Base-by-base conservation (phyloP, 495 filamentous ascomycete genomes). In the Evansstolkia leycettana region DNA sequence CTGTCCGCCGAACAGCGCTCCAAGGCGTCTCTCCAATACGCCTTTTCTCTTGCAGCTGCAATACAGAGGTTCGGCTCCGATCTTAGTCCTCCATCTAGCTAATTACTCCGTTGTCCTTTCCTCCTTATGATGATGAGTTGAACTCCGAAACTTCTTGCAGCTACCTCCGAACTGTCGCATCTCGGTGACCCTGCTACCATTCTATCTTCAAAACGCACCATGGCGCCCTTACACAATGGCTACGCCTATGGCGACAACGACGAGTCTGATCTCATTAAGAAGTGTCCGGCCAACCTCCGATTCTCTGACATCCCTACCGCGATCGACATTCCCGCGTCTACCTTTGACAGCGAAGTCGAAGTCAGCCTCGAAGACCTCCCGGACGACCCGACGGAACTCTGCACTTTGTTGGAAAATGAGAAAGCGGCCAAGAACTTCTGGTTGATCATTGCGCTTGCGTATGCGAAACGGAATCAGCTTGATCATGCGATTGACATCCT, bases 361-460 rank as follows among this genome's bases (percentile, higher is more conserved):
- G 84, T 98, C 42, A 82, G 88, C 54, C 74, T 95, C 17, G 78
- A 87, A 50, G 81, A 81, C 28, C 79, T 95, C 25, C 76, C 85
- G 26, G 92, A 96, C 48, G 90, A 98, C 47, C 89, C 89, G 2
- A 94, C 86, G 24, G 90, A 98, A 59, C 70, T 98, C 7, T 96
- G 90, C 60, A 85, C 82, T 2, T 67, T 96, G 26, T 71, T 98
- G 35, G 90, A 96, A 55, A 90, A 88, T 41, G 90, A 96, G 53
- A 74, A 77, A 39, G 84, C 85, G 2, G 80, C 80, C 13, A 79
- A 86, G 42, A 80, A 76, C 19, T 89, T 86, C 50, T 98, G 90
- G 90, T 86, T 96, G 67, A 85, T 83, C 10, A 86, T 95, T 42
- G 83, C 90, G 19, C 72, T 95, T 23, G 92, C 89, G n/a, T 96